Conservation (phyloP, 768 basidiomycete species). For the Hortiboletus campestris region DNA sequence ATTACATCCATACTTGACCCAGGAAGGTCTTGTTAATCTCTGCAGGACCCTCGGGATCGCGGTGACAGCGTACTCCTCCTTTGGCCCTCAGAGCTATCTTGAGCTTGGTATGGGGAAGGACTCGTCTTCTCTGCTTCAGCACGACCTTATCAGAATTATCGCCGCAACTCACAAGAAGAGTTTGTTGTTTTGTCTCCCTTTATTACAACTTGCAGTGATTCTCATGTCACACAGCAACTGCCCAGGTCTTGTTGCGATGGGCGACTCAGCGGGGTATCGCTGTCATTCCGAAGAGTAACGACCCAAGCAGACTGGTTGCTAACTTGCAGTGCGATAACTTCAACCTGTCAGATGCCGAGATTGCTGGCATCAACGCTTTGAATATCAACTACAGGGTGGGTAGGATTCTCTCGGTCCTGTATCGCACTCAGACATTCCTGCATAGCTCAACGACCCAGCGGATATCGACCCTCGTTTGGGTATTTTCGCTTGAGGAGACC, state of each 20-base stretch:
- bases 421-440: slow-evolving; percentile 4
- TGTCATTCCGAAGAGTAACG: slow-evolving; percentile 73
- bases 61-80: slow-evolving; percentile 55
- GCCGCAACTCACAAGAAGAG: slow-evolving; percentile 55
- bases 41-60: slow-evolving; percentile 46
- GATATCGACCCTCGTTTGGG: slow-evolving; percentile 62
- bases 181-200: slow-evolving; percentile 22
- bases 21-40: slow-evolving; percentile 45
- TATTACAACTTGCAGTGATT: neutral
- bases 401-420: slow-evolving; percentile 2
- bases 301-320: slow-evolving; percentile 35
- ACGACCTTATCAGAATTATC: slow-evolving; percentile 42
- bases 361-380: slow-evolving; percentile 54
- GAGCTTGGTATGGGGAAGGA: slow-evolving; percentile 65
- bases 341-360: slow-evolving; percentile 55
- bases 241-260: slow-evolving; percentile 79
- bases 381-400: slow-evolving; percentile 64
- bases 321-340: slow-evolving; percentile 49
- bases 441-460: slow-evolving; percentile 67
- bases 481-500: slow-evolving; percentile 60
- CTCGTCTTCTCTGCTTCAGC: slow-evolving; percentile 50
- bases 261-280: slow-evolving; percentile 71
- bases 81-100: slow-evolving; percentile 54
- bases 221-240: slow-evolving; percentile 31
- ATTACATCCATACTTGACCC: slow-evolving; percentile 54